Evolutionary conservation across 2,329 filamentous ascomycete species (phyloP), one percentile per base, ranked within the genome.

Genomic region (Sporothrix protearum): DNA sequence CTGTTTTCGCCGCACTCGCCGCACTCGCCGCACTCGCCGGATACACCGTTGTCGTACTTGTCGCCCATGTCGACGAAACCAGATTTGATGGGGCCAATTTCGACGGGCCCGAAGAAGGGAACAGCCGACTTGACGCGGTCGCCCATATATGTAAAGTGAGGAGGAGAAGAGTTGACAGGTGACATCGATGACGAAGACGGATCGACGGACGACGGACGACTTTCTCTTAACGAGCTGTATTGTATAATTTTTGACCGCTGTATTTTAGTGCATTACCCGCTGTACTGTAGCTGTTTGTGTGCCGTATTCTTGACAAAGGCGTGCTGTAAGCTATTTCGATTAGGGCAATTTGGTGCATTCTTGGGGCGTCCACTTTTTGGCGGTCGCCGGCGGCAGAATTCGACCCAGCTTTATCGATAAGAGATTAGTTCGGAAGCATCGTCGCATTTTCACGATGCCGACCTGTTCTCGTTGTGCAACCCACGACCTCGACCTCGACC

Each of bases 1-100:
- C 39, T 69, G 14, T 70, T 70, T n/a, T 70, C 69, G 25, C 69
- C 57, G 10, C 28, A 51, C 1, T 70, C 68, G 22, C 51, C 61
- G 2, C n/a, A n/a, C n/a, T 12, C 63, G 19, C 61, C 61, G 25
- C 19, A 10, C 6, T 66, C 39, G 25, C 61, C 66, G 9, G 19
- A 22, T 10, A 59, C 51, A 3, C 67, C 67, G 33, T 22, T 33
- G 19, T 71, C 70, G 39, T 63, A 63, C 19, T 1, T 53, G 42
- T 69, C 70, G 28, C 53, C 70, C 1, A 36, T 45, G 1, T 63
- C 70, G 0, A 45, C 68, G 10, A 28, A 25, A 8, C 33, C 33
- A 36, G 8, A 36, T 36, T 36, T 8, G 8, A 36, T 36, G 33
- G 33, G 33, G 8, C 3, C 33, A 36, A n/a, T n/a, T n/a, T n/a